Evolutionary conservation across 306 rosid genomes (phyloP).

Genomic region (Vigna radiata): DNA sequence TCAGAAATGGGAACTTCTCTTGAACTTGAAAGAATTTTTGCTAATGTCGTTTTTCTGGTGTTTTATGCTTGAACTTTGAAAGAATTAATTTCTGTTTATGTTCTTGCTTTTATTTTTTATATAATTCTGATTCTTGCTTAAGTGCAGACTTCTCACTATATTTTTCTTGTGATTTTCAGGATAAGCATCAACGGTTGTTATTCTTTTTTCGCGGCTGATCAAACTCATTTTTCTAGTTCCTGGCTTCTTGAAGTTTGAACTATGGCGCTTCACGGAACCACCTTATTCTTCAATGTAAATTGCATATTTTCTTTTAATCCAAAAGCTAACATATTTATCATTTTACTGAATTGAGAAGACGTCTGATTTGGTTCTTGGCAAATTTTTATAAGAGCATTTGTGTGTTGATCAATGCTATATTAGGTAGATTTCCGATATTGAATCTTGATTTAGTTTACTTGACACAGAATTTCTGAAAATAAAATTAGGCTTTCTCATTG

Average conservation of each 20-base stretch:
- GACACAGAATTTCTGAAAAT: slow-evolving; percentile 13
- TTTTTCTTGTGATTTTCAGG: slow-evolving; percentile 15
- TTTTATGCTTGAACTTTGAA: neutral
- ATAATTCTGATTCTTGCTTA: slow-evolving; percentile 1
- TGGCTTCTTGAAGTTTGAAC: slow-evolving; percentile 26
- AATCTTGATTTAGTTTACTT: slow-evolving; percentile 2
- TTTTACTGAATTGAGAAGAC: slow-evolving; percentile 5
- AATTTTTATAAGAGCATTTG: neutral
- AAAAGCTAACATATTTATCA: neutral
- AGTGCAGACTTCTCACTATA: neutral
- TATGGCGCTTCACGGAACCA: slow-evolving; percentile 54
- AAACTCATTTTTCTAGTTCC: neutral
- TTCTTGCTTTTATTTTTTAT: neutral
- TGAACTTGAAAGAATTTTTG: neutral
- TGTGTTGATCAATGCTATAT: neutral
- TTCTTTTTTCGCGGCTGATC: neutral
- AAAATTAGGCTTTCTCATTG: slow-evolving; percentile 17
- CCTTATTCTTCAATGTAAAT: slow-evolving; percentile 49
- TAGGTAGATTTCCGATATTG: slow-evolving; percentile 12
- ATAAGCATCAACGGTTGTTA: neutral
- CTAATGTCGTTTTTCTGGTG: neutral
- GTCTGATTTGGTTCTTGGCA: neutral
- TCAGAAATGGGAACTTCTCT: neutral
- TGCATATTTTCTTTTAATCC: neutral
- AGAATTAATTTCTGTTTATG: neutral